These are phyloP conservation scores for Microdochium trichocladiopsis DNA, from an alignment of 2,329 filamentous ascomycete species.

Conservation along the genomic window DNA sequence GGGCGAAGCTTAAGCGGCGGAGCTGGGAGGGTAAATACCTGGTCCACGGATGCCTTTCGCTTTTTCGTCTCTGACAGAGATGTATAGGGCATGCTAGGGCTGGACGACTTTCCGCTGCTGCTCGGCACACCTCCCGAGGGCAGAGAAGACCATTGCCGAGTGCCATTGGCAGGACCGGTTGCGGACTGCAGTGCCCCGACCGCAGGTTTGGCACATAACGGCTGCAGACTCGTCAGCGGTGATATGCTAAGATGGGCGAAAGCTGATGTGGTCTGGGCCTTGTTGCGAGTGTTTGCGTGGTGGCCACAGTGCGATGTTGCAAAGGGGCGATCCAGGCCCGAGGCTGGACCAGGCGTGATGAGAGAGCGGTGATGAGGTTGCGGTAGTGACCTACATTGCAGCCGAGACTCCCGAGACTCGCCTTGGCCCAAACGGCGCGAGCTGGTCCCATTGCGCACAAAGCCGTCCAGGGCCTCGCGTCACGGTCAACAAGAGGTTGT, in stretches of 20 bases:
- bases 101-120: constrained; percentile 16
- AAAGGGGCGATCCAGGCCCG: background rate
- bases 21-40: constrained; percentile 30
- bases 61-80: constrained; percentile 37
- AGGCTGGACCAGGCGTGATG: background rate
- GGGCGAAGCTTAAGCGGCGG: background rate
- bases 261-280: background rate
- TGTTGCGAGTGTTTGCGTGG: no score
- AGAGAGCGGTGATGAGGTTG: background rate
- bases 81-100: constrained; percentile 23
- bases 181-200: background rate
- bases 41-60: constrained; percentile 37
- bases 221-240: constrained; percentile 2
- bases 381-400: background rate
- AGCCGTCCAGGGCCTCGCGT: background rate
- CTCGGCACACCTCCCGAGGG: constrained; percentile 13
- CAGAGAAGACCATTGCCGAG: constrained; percentile 6
- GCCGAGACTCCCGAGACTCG: background rate
- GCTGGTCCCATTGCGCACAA: background rate
- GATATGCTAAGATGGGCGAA: background rate
- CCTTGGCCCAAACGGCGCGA: background rate
- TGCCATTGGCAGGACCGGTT: constrained; percentile 11
- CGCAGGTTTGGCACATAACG: constrained; percentile 7
- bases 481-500: background rate
- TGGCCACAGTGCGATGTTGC: no score